A percentile compares a stretch with the other conserved stretches of the same genome.
Conservation (phyloP, 202 grass and related monocot genomes). For the Carex sylvatica region DNA sequence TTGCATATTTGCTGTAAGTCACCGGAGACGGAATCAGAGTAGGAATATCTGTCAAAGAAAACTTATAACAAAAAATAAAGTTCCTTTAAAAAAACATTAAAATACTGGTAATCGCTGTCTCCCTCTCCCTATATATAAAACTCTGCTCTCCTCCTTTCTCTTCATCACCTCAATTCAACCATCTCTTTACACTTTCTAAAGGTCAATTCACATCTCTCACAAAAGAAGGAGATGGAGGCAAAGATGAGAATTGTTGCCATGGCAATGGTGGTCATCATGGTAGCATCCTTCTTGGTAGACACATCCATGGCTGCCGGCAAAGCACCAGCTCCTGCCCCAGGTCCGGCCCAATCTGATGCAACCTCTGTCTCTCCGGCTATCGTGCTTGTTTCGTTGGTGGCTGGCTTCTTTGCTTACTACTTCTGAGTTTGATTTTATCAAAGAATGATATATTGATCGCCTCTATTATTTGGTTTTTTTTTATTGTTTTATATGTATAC, state of each 20-base stretch:
- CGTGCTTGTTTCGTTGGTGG: not conserved
- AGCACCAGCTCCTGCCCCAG: not conserved
- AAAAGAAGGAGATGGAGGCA: constrained; percentile 10
- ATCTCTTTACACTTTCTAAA: no score
- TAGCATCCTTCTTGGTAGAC: constrained; percentile 5
- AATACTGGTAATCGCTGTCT: not conserved
- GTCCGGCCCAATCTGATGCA: not conserved
- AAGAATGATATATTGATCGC: not conserved
- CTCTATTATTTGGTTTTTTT: not conserved
- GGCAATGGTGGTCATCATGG: constrained; percentile 17
- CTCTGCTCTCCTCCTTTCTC: not conserved
- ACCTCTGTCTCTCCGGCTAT: constrained; percentile 9
- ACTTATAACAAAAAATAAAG: not conserved
- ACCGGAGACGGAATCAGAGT: not conserved
- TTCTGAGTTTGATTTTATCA: not conserved
- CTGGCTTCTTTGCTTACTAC: constrained; percentile 4
- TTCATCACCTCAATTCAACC: not conserved
- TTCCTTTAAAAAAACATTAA: not conserved
- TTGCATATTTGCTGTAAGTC: no score
- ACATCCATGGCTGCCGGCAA: not conserved
- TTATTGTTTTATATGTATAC: not conserved
- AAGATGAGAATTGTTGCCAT: constrained; percentile 21
- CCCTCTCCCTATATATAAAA: not conserved
- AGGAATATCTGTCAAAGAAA: not conserved
- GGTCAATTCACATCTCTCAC: no score